A percentile compares a stretch with the other conserved stretches of the same genome.
Evolutionary conservation across 805 yeast genomes (phyloP).

Genomic region (Yamadazyma kitorensis): DNA sequence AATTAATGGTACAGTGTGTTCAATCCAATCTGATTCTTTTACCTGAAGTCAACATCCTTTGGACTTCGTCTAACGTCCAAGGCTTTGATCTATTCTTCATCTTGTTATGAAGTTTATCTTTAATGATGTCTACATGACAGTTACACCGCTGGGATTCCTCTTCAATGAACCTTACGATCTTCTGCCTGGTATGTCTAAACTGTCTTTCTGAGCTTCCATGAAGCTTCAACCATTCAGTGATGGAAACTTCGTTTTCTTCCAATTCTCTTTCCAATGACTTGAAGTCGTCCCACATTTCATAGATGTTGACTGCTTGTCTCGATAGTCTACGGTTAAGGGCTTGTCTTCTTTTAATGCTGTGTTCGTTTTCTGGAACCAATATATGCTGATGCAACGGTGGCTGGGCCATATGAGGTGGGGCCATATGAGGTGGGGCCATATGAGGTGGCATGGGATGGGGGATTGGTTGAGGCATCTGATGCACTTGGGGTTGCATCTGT

Average conservation of each 20-base stretch:
- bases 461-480: not conserved
- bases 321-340: conserved; percentile 23
- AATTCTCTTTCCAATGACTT: conserved; percentile 24
- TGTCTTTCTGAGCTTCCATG: conserved; percentile 29
- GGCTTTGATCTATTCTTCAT: conserved; percentile 28
- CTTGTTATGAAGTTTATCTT: conserved; percentile 25
- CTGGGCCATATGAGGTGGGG: not conserved
- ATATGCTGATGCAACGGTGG: conserved; percentile 8
- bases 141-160: conserved; percentile 23
- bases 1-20: no score
- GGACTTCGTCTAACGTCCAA: conserved; percentile 33
- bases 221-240: conserved; percentile 29
- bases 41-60: conserved; percentile 28
- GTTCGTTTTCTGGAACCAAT: conserved; percentile 6
- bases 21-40: conserved; percentile 20
- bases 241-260: conserved; percentile 20
- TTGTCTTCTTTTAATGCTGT: conserved; percentile 14
- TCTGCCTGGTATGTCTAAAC: conserved; percentile 26
- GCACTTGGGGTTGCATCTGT: conserved; percentile 2
- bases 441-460: conserved; percentile 2
- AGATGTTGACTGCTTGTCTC: conserved; percentile 25
- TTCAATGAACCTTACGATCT: conserved; percentile 28
- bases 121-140: conserved; percentile 18
- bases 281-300: conserved; percentile 35
- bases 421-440: conserved; percentile 1